phyloP scores from a whole-genome alignment of 257 asterid species.

The Galeopsis tetrahit region DNA sequence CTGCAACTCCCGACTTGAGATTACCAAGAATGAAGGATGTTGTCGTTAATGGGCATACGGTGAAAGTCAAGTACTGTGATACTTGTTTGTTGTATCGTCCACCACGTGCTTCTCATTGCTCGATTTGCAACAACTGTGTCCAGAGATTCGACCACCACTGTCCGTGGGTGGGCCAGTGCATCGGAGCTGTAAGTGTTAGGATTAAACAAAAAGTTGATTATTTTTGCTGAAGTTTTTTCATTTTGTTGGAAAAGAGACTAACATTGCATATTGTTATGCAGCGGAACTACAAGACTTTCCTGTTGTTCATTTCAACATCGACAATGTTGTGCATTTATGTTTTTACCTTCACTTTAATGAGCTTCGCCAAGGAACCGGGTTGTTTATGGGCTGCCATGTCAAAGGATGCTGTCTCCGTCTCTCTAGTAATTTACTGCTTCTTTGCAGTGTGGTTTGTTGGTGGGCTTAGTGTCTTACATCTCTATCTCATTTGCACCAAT shows the following conservation, averaged over 20 bases:
- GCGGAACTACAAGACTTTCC: constrained; percentile 82
- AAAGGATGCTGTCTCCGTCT: constrained; percentile 51
- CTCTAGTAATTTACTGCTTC: constrained; percentile 69
- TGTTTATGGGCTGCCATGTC: constrained; percentile 52
- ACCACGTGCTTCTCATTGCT: constrained; percentile 88
- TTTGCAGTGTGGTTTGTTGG: constrained; percentile 86
- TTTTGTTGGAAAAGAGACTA: constrained; percentile 9
- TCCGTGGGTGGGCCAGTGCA: constrained; percentile 91
- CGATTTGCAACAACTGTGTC: constrained; percentile 83
- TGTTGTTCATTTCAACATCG: constrained; percentile 73
- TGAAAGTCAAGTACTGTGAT: constrained; percentile 75
- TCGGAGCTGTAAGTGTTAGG: constrained; percentile 65
- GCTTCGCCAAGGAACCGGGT: constrained; percentile 50
- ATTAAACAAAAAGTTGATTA: neutral
- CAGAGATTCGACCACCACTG: constrained; percentile 84
- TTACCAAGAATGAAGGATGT: constrained; percentile 70
- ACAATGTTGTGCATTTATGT: constrained; percentile 76
- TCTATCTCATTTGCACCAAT: constrained; percentile 80
- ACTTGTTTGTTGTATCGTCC: constrained; percentile 80
- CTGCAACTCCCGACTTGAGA: constrained; percentile 59
- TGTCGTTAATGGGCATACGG: constrained; percentile 59
- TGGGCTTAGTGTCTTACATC: constrained; percentile 80
- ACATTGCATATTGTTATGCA: constrained; percentile 46
- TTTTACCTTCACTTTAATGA: constrained; percentile 64
- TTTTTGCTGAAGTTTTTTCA: neutral